Conservation (phyloP, 805 yeast species). For the Candida argentea region DNA sequence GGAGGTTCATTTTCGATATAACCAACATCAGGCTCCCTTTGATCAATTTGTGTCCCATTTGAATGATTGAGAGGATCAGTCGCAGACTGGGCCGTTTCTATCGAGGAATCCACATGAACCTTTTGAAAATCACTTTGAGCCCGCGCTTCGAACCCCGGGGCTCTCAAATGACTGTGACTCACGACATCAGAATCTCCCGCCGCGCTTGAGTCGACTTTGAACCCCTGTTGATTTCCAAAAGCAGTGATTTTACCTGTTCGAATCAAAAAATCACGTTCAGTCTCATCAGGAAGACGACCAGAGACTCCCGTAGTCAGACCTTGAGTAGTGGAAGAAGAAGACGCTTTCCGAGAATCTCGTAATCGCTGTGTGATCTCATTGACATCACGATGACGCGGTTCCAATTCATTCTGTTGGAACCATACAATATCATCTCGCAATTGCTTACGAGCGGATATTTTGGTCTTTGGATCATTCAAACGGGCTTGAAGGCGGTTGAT, state of each 20-base stretch:
- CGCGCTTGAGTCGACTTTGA: too few relatives aligned
- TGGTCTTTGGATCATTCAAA: slow-evolving; percentile 41
- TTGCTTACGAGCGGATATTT: slow-evolving; percentile 54
- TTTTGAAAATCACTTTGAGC: slow-evolving; percentile 10
- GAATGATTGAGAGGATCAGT: too few relatives aligned
- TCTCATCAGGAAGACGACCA: slow-evolving; percentile 57
- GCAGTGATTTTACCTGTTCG: slow-evolving; percentile 93
- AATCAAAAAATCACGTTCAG: slow-evolving; percentile 68
- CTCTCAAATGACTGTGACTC: slow-evolving; percentile 36
- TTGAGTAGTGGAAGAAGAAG: slow-evolving; percentile 21
- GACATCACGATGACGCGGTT: slow-evolving; percentile 48
- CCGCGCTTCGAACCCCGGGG: slow-evolving; percentile 36
- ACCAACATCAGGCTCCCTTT: too few relatives aligned
- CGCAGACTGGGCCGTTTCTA: too few relatives aligned
- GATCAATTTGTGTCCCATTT: too few relatives aligned
- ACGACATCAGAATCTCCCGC: too few relatives aligned
- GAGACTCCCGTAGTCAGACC: slow-evolving; percentile 5
- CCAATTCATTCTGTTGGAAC: slow-evolving; percentile 40
- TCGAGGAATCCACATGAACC: too few relatives aligned
- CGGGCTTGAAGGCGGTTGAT: slow-evolving; percentile 38
- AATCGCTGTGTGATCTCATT: slow-evolving; percentile 37
- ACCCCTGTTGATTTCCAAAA: slow-evolving; percentile 48
- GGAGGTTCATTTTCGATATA: too few relatives aligned
- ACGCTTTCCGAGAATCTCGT: slow-evolving; percentile 21
- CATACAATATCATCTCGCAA: slow-evolving; percentile 44